Base-by-base conservation (phyloP, 345 rosid genomes). In the Gossypium rotundifolium region DNA sequence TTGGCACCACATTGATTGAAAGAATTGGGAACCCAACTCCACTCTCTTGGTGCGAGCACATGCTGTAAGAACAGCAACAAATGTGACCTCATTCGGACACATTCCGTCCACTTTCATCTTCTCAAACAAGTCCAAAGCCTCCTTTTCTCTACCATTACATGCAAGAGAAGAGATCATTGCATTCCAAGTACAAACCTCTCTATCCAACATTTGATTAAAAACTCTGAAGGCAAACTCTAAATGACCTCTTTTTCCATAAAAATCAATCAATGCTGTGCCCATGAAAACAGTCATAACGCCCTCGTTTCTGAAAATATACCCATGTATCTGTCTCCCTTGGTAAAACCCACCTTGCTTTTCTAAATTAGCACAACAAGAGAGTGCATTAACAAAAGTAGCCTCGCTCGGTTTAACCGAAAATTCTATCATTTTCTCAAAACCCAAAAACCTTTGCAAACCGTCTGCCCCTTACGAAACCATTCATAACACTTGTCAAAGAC, bases 401-500 rank as follows among this genome's bases (percentile, higher is more conserved):
- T 92, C 97, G 66, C 83, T 92, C 0, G 95, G 95, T 27, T 78
- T 82, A 75, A 82, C 74, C 14, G 18, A 23, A 66, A 74, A 65
- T 18, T 40, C 14, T 13, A 90, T 74, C 93, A 92, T 87, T 62
- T 79, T 82, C 62, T 75, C 65, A 58, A 92, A 88, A 68, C 79
- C 54, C 62, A 60, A 92, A 61, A 2, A 87, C 90, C 73, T 87
- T 76, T 5, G 46, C 9, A 17, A 86, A 88, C 55, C 72, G 74
- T 11, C 83, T 84, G 25, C 81, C 86, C 55, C 54, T 82, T 57
- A 76, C 61, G 71, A 88, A 84, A 81, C 97, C 97, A 55, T 82
- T 87, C 45, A 92, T 84, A 76, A 90, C 81, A 65, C 74, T 88
- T 12, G 95, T 88, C 97, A 93, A 92, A 22, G 95, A 86, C 33